A percentile compares a stretch with the other conserved stretches of the same genome.
These are phyloP conservation scores for Zygosaccharomyces rouxii DNA, from an alignment of 805 yeast genomes.

Conservation along the genomic window DNA sequence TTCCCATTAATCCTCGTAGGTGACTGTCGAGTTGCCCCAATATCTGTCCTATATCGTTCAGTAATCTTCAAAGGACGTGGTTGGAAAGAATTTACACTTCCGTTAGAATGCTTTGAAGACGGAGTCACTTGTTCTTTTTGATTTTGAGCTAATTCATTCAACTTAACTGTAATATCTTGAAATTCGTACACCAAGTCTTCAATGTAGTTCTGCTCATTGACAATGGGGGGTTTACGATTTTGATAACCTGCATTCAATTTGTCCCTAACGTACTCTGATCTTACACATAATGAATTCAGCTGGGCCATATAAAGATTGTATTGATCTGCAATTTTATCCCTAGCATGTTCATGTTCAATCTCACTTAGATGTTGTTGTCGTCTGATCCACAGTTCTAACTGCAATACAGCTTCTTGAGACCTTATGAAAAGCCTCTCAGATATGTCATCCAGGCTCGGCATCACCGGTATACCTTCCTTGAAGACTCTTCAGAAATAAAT, in stretches of 20 bases:
- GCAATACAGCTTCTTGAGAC: slow-evolving; percentile 32
- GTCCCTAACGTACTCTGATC: slow-evolving; percentile 24
- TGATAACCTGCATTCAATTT: slow-evolving; percentile 14
- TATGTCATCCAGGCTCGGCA: slow-evolving; percentile 21
- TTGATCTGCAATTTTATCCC: slow-evolving; percentile 11
- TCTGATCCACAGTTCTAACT: slow-evolving; percentile 29
- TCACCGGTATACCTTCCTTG: slow-evolving; percentile 1
- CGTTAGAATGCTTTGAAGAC: slow-evolving; percentile 17
- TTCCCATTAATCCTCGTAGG: slow-evolving; percentile 9
- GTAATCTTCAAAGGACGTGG: slow-evolving; percentile 27
- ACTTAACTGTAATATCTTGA: slow-evolving; percentile 23
- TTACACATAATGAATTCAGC: slow-evolving; percentile 25
- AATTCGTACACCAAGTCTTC: slow-evolving; percentile 28
- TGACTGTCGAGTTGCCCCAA: slow-evolving; percentile 7
- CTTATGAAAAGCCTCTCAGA: slow-evolving; percentile 26
- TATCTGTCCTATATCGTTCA: slow-evolving; percentile 15
- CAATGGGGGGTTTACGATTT: slow-evolving; percentile 1
- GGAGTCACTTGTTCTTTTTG: slow-evolving; percentile 16
- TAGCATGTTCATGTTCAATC: slow-evolving; percentile 8
- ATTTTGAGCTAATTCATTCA: slow-evolving; percentile 23
- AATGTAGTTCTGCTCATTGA: slow-evolving; percentile 16
- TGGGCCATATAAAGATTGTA: slow-evolving; percentile 27
- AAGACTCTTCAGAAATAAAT: background rate
- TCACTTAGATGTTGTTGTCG: slow-evolving; percentile 19
- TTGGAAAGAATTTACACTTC: slow-evolving; percentile 12